A percentile compares a stretch with the other conserved stretches of the same genome.
Evolutionary conservation across 2,329 filamentous ascomycete genomes (phyloP).

Genomic region (Cladosporium cucumerinum): DNA sequence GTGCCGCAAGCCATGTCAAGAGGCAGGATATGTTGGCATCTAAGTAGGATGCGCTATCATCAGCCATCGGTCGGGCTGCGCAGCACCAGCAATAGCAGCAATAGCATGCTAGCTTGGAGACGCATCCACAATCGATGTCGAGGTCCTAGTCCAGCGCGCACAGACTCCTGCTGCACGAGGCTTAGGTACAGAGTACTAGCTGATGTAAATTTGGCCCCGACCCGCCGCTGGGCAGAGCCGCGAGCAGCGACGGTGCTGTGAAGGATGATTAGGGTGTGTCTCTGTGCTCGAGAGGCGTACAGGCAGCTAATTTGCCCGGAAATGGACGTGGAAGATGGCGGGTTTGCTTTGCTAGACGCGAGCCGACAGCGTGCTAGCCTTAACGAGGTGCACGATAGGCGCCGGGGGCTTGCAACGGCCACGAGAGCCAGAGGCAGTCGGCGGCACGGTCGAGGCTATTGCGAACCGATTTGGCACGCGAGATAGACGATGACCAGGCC

Average conservation of each 20-base stretch:
- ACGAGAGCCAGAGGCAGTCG: background rate
- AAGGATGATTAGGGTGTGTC: conserved; percentile 17
- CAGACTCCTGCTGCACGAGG: conserved; percentile 15
- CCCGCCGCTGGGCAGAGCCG: conserved; percentile 16
- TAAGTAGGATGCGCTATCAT: conserved; percentile 16
- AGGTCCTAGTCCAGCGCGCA: conserved; percentile 11
- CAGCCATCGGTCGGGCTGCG: conserved; percentile 13
- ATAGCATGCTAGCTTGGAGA: conserved; percentile 11
- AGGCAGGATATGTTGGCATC: conserved; percentile 13
- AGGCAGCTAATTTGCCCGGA: conserved; percentile 7
- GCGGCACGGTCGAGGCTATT: conserved; percentile 2
- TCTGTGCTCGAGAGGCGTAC: conserved; percentile 15
- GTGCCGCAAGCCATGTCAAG: conserved; percentile 11
- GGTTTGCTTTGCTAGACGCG: background rate
- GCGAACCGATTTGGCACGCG: conserved; percentile 5
- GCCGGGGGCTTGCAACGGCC: conserved; percentile 5
- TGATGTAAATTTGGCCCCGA: conserved; percentile 17
- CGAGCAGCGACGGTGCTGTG: conserved; percentile 6
- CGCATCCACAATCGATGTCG: conserved; percentile 9
- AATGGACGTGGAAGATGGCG: background rate
- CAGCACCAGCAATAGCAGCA: conserved; percentile 17
- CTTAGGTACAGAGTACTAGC: conserved; percentile 17
- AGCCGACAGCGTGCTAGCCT: conserved; percentile 6
- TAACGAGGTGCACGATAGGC: conserved; percentile 14
- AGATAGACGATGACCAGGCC: conserved; percentile 1